These are phyloP conservation scores for Phlebiopsis gigantea DNA, from an alignment of 768 basidiomycete genomes.

Conservation along the genomic window DNA sequence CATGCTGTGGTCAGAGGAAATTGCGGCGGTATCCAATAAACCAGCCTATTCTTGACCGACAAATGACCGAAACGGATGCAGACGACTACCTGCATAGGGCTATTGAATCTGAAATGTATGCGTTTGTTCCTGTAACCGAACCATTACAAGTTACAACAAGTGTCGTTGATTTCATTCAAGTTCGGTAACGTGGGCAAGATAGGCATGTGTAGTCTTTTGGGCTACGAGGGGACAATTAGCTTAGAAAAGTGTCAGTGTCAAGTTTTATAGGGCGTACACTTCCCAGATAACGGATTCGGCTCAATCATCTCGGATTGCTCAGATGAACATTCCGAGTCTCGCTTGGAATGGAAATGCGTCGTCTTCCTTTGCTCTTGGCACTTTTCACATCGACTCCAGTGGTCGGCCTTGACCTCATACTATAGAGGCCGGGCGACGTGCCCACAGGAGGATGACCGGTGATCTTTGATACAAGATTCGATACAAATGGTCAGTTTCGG, in stretches of 20 bases:
- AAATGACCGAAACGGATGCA: too few species aligned
- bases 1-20: too few species aligned
- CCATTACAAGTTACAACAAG: too few species aligned
- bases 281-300: slow-evolving; percentile 9
- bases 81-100: too few species aligned
- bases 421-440: slow-evolving; percentile 70
- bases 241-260: too few species aligned
- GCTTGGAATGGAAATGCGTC: slow-evolving; percentile 23
- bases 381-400: slow-evolving; percentile 45
- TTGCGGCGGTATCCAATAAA: too few species aligned
- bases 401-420: slow-evolving; percentile 63
- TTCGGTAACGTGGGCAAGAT: slow-evolving; percentile 70
- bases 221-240: slow-evolving; percentile 6
- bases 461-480: slow-evolving; percentile 92
- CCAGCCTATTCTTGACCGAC: too few species aligned
- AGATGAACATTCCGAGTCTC: neutral
- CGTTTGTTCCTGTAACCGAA: too few species aligned
- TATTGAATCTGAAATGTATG: too few species aligned
- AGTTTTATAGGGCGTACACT: slow-evolving; percentile 7
- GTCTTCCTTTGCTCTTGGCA: slow-evolving; percentile 34
- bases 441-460: slow-evolving; percentile 10
- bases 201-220: slow-evolving; percentile 50
- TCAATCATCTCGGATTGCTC: slow-evolving; percentile 3
- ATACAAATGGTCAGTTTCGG: slow-evolving; percentile 29
- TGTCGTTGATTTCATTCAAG: slow-evolving; percentile 70